Conservation (phyloP, 164 flowering plant genomes). For the Paratinospora sagittata region DNA sequence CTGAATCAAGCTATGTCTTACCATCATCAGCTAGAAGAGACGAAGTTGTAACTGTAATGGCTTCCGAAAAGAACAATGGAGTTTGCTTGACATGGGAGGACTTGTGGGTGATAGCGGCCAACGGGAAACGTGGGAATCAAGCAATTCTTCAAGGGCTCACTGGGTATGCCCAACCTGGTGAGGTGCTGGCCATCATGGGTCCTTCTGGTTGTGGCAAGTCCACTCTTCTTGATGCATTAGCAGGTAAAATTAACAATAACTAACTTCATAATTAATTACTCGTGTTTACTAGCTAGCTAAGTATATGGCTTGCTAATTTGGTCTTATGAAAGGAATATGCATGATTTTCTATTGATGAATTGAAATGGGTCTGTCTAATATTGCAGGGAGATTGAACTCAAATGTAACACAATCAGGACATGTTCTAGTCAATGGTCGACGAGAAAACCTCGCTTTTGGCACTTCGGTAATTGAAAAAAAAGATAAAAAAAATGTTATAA, state of each 20-base stretch:
- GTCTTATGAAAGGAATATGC: too few relatives aligned
- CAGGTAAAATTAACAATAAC: slow-evolving; percentile 22
- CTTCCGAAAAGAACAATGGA: not conserved
- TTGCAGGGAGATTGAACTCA: slow-evolving; percentile 52
- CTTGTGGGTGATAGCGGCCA: slow-evolving; percentile 29
- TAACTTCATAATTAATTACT: not conserved
- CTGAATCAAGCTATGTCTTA: not conserved
- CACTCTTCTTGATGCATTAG: slow-evolving; percentile 45
- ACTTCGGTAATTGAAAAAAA: slow-evolving; percentile 36
- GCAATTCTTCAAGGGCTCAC: slow-evolving; percentile 33
- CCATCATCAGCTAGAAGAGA: not conserved
- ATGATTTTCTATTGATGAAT: too few relatives aligned
- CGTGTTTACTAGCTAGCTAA: too few relatives aligned
- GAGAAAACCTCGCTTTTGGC: slow-evolving; percentile 49
- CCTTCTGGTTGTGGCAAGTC: slow-evolving; percentile 56
- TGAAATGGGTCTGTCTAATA: not conserved
- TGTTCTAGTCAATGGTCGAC: slow-evolving; percentile 56
- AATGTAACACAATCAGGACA: slow-evolving; percentile 44
- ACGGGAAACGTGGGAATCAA: slow-evolving; percentile 13
- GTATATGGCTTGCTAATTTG: too few relatives aligned
- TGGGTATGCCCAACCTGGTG: slow-evolving; percentile 42
- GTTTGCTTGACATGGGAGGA: slow-evolving; percentile 41
- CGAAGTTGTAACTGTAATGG: not conserved
- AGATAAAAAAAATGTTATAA: too few relatives aligned
- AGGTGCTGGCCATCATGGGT: slow-evolving; percentile 49